Conservation (phyloP, 2,329 filamentous ascomycete species). For the Microsporum ferrugineum region DNA sequence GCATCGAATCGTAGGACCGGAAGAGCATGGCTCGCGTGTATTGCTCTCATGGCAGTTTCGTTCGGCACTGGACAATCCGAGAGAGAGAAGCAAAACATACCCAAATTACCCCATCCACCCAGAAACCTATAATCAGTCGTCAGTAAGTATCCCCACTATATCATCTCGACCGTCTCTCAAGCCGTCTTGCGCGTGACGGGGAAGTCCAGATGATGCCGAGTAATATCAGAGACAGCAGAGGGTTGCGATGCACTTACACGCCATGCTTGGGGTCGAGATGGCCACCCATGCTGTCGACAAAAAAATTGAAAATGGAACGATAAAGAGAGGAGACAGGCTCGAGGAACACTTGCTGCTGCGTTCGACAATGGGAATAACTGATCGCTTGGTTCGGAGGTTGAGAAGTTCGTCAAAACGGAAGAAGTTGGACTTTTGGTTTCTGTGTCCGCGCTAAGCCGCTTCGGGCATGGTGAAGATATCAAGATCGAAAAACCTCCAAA, state of each 20-base stretch:
- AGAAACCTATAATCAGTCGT: constrained; percentile 46
- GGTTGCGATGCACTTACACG: constrained; percentile 27
- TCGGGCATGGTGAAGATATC: constrained; percentile 1
- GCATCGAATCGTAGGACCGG: not conserved
- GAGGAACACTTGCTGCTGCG: not conserved
- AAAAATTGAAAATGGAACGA: not conserved
- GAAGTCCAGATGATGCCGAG: not conserved
- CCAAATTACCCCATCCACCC: constrained; percentile 62
- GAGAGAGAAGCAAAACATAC: constrained; percentile 42
- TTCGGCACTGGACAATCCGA: not conserved
- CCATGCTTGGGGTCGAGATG: constrained; percentile 33
- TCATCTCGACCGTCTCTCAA: not conserved
- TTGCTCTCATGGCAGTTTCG: not conserved
- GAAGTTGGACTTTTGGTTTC: not conserved
- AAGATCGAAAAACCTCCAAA: not conserved
- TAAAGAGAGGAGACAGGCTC: not conserved
- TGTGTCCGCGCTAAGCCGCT: constrained; percentile 1
- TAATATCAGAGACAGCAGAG: not conserved
- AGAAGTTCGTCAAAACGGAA: not conserved
- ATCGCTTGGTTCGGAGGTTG: not conserved
- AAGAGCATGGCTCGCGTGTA: not conserved
- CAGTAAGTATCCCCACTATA: not conserved
- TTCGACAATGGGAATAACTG: not conserved
- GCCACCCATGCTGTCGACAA: constrained; percentile 25
- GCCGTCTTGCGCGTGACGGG: not conserved